Conservation (phyloP, 2,329 filamentous ascomycete species). For the Lecanoromycetidae sp. region DNA sequence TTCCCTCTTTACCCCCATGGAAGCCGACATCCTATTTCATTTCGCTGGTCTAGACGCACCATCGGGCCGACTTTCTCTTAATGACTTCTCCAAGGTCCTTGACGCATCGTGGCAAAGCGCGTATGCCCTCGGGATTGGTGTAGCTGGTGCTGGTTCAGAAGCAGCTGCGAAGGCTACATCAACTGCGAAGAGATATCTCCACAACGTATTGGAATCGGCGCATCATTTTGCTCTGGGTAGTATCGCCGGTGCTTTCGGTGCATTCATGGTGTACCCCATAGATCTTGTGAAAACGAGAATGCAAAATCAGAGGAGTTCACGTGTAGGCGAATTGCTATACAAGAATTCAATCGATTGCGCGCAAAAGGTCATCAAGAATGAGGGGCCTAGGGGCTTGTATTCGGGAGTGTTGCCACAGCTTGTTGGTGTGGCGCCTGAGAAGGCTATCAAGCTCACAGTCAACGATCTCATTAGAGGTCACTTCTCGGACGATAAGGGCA, state of each 20-base stretch:
- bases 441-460: constrained; percentile 97
- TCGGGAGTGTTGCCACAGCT: constrained; percentile 90
- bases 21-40: constrained; percentile 96
- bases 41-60: constrained; percentile 88
- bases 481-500: constrained; percentile 61
- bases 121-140: constrained; percentile 41
- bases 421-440: constrained; percentile 95
- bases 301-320: constrained; percentile 83
- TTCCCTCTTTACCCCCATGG: constrained; percentile 95
- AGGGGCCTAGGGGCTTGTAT: constrained; percentile 81
- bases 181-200: constrained; percentile 45
- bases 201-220: constrained; percentile 58
- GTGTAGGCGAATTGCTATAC: constrained; percentile 78
- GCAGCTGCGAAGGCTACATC: constrained; percentile 43
- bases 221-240: constrained; percentile 89
- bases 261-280: constrained; percentile 99
- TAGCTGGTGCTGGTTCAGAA: constrained; percentile 30
- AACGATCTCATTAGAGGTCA: constrained; percentile 79
- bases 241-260: constrained; percentile 87
- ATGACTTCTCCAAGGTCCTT: constrained; percentile 87
- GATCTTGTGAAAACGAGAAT: constrained; percentile 97
- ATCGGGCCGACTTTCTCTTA: constrained; percentile 67
- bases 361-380: constrained; percentile 82
- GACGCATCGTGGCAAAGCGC: constrained; percentile 79
- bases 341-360: constrained; percentile 97